Percentiles rank a stretch among this genome's conserved stretches.
Evolutionary conservation across 2,329 filamentous ascomycete species (phyloP).

Genomic region (Akanthomyces lecanii): DNA sequence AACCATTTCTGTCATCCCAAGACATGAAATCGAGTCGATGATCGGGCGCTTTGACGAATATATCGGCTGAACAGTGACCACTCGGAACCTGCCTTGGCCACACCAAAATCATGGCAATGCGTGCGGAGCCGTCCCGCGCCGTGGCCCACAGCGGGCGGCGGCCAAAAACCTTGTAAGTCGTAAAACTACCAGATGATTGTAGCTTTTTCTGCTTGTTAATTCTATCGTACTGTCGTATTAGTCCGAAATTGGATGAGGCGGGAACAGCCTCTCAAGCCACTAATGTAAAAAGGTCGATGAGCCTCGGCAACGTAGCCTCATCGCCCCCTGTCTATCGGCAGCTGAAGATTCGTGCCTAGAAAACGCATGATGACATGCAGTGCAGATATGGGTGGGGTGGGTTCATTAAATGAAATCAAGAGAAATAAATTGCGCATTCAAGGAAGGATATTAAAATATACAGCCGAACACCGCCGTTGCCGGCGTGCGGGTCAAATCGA

Average conservation of each 20-base stretch:
- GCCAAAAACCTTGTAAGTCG: background rate
- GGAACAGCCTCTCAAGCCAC: background rate
- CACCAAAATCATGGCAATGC: background rate
- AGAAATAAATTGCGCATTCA: background rate
- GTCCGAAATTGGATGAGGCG: too few relatives aligned
- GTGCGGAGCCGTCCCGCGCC: background rate
- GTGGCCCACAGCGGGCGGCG: constrained; percentile 1
- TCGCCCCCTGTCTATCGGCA: background rate
- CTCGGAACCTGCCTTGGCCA: background rate
- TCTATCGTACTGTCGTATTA: constrained; percentile 1
- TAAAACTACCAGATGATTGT: background rate
- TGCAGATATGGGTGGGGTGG: background rate
- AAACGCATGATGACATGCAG: background rate
- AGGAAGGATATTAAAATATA: constrained; percentile 8
- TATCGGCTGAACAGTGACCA: background rate
- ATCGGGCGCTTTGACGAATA: background rate
- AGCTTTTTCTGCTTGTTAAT: too few relatives aligned
- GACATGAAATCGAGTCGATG: background rate
- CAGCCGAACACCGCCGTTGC: background rate
- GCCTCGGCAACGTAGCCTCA: background rate
- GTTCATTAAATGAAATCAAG: background rate
- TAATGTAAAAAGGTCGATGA: background rate
- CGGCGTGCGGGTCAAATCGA: background rate
- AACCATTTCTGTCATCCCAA: too few relatives aligned
- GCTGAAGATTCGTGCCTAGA: background rate